Conservation (phyloP, 805 yeast genomes). For the Saccharomycopsis schoenii region DNA sequence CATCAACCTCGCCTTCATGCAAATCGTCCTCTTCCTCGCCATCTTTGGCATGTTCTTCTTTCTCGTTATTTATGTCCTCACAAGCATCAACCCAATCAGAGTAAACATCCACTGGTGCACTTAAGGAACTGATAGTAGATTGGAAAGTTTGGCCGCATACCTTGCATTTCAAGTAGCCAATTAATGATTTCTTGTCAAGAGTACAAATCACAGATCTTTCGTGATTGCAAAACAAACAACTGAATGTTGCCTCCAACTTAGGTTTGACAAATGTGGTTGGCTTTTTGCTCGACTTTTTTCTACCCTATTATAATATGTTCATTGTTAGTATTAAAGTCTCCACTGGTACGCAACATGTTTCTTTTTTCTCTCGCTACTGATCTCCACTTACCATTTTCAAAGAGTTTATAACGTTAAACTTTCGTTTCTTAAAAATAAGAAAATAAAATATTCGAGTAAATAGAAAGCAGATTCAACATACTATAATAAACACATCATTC, state of each 20-base stretch:
- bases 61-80: constrained; percentile 74
- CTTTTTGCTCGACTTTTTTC: constrained; percentile 76
- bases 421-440: not conserved
- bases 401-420: not conserved
- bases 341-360: not conserved
- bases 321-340: not conserved
- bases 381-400: not conserved
- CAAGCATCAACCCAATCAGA: constrained; percentile 98
- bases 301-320: constrained; percentile 18
- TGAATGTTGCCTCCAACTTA: constrained; percentile 70
- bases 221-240: constrained; percentile 92
- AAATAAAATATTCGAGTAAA: too few species aligned
- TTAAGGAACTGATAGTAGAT: constrained; percentile 62
- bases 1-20: not conserved
- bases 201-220: constrained; percentile 85
- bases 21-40: constrained; percentile 23
- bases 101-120: constrained; percentile 90
- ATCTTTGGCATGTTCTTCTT: constrained; percentile 21
- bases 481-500: too few species aligned
- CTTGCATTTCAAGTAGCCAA: constrained; percentile 82
- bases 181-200: constrained; percentile 73
- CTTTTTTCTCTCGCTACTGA: not conserved
- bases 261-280: constrained; percentile 74
- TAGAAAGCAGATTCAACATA: too few species aligned
- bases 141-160: constrained; percentile 93